Conservation (phyloP, 306 rosid species). For the Sophora flavescens region DNA sequence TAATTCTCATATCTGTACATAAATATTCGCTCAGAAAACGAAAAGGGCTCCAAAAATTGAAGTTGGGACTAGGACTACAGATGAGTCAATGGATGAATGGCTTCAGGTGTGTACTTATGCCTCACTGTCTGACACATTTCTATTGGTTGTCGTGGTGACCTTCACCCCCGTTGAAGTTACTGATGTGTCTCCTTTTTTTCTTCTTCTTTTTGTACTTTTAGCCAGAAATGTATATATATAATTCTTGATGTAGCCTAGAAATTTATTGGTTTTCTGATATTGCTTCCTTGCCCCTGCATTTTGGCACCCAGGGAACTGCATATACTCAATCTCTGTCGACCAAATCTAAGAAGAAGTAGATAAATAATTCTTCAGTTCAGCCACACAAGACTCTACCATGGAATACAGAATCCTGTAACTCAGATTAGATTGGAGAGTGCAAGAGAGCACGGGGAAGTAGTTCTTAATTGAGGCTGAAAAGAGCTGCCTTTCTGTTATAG, state of each 20-base stretch:
- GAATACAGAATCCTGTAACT: slow-evolving; percentile 60
- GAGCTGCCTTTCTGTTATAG: slow-evolving; percentile 66
- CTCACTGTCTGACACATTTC: background rate
- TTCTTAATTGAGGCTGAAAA: slow-evolving; percentile 57
- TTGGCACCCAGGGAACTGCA: slow-evolving; percentile 85
- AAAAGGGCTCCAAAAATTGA: slow-evolving; percentile 93
- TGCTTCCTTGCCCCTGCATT: background rate
- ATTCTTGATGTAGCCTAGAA: background rate
- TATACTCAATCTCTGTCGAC: slow-evolving; percentile 60
- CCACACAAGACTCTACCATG: slow-evolving; percentile 57
- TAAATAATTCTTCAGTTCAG: slow-evolving; percentile 49
- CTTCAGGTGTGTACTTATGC: slow-evolving; percentile 71
- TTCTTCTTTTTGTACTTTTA: background rate
- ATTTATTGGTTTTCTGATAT: background rate
- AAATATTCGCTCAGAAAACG: slow-evolving; percentile 68
- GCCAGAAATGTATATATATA: background rate
- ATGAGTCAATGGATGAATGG: slow-evolving; percentile 91
- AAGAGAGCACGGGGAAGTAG: slow-evolving; percentile 57
- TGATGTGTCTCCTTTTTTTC: background rate
- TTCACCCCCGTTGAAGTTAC: background rate
- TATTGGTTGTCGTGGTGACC: slow-evolving; percentile 32
- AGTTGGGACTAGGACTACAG: slow-evolving; percentile 83
- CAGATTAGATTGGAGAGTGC: slow-evolving; percentile 59
- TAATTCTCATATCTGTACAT: slow-evolving; percentile 26
- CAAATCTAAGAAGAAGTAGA: slow-evolving; percentile 90